Conservation (phyloP, 2,329 filamentous ascomycete species). For the Calonectria hawksworthii region DNA sequence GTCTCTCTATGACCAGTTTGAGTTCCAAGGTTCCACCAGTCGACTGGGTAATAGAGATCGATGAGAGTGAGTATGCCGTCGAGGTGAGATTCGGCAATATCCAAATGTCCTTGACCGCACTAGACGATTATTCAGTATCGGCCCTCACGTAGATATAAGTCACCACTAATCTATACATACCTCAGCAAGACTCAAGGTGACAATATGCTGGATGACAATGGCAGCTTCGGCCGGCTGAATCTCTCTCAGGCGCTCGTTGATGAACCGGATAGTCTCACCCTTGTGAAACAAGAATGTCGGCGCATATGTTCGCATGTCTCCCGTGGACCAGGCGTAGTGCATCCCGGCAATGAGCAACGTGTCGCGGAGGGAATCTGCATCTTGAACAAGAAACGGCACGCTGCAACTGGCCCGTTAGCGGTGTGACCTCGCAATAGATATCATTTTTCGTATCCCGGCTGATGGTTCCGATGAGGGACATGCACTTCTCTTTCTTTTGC, state of each 20-base stretch:
- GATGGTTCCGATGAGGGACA: background rate
- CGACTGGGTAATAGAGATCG: slow-evolving; percentile 26
- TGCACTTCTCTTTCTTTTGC: slow-evolving; percentile 24
- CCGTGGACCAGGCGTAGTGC: slow-evolving; percentile 39
- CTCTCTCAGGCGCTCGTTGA: slow-evolving; percentile 31
- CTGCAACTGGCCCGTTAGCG: background rate
- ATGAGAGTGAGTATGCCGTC: slow-evolving; percentile 31
- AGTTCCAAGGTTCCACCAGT: background rate
- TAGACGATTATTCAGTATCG: background rate
- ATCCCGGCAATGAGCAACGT: slow-evolving; percentile 35
- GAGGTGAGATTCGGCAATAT: slow-evolving; percentile 33
- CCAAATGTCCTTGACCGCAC: slow-evolving; percentile 29
- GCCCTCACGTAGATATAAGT: background rate
- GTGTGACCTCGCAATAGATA: fast-evolving
- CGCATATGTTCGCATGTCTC: slow-evolving; percentile 30
- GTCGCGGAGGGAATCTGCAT: slow-evolving; percentile 34
- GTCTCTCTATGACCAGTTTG: slow-evolving; percentile 24
- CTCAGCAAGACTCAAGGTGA: slow-evolving; percentile 35
- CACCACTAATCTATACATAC: slow-evolving; percentile 25
- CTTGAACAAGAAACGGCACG: slow-evolving; percentile 28
- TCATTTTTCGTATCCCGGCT: background rate
- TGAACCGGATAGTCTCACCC: slow-evolving; percentile 20
- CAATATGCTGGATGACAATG: slow-evolving; percentile 37
- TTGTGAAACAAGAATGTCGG: slow-evolving; percentile 37
- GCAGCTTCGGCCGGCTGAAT: slow-evolving; percentile 13